Evolutionary conservation across 495 filamentous ascomycete genomes (phyloP).

Genomic region (Sabuloglossum arenarium): DNA sequence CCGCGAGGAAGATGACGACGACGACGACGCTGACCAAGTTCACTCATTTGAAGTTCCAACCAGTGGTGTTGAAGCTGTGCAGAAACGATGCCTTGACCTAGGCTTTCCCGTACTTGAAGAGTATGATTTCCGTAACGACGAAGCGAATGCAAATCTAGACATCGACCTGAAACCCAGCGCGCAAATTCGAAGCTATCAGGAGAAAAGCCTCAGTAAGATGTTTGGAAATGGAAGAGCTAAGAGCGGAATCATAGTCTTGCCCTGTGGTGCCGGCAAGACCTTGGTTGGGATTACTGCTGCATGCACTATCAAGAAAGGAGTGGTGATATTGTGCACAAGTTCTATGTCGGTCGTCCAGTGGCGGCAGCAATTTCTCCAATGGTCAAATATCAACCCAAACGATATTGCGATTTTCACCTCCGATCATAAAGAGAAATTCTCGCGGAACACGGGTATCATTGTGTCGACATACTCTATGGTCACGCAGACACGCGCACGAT

Average conservation of each 20-base stretch:
- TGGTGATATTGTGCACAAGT: conserved; percentile 86
- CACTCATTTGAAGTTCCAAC: conserved; percentile 87
- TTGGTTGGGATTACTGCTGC: conserved; percentile 92
- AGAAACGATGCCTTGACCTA: conserved; percentile 75
- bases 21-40: conserved; percentile 72
- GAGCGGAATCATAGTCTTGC: conserved; percentile 92
- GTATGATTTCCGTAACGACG: conserved; percentile 94
- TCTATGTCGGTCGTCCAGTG: conserved; percentile 97
- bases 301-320: conserved; percentile 91
- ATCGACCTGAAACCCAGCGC: conserved; percentile 76
- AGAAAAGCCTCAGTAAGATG: conserved; percentile 96
- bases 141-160: conserved; percentile 69
- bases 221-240: conserved; percentile 95
- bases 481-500: conserved; percentile 63
- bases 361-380: conserved; percentile 88
- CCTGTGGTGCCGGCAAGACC: conserved; percentile 94
- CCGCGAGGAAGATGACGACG: conserved; percentile 52
- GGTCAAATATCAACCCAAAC: conserved; percentile 90
- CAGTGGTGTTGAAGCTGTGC: conserved; percentile 58
- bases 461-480: conserved; percentile 99
- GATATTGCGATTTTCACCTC: conserved; percentile 92
- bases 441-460: conserved; percentile 78
- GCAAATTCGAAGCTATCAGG: conserved; percentile 80
- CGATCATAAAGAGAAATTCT: conserved; percentile 78
- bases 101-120: conserved; percentile 80